These are phyloP conservation scores for Boehmeria nivea DNA, from an alignment of 306 rosid genomes.

Conservation along the genomic window DNA sequence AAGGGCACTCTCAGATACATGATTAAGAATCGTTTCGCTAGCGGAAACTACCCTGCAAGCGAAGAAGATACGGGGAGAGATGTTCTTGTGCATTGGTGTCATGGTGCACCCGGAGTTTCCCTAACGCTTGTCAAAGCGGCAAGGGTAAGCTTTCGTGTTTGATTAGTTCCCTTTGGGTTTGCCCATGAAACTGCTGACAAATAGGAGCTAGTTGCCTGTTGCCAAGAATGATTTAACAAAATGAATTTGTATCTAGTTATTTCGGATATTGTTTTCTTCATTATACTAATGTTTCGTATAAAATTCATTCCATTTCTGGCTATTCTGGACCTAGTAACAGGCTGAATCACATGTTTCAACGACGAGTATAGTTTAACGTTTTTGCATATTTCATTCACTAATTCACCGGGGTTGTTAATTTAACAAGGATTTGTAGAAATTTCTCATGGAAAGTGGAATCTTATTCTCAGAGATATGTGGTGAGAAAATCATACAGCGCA, in stretches of 20 bases:
- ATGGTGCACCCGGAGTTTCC: conserved; percentile 77
- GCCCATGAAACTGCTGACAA: conserved; percentile 6
- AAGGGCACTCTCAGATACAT: conserved; percentile 62
- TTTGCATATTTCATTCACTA: too few species aligned
- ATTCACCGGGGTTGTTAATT: too few species aligned
- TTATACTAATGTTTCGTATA: too few species aligned
- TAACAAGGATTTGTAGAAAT: too few species aligned
- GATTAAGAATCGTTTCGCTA: conserved; percentile 42
- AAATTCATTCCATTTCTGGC: too few species aligned
- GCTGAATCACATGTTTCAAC: too few species aligned
- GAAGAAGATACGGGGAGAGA: conserved; percentile 53
- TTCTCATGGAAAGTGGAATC: too few species aligned
- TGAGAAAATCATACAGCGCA: not conserved
- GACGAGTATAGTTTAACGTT: too few species aligned
- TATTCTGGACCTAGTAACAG: too few species aligned
- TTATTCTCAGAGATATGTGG: too few species aligned
- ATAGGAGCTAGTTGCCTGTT: conserved; percentile 3
- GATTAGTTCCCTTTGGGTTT: not conserved
- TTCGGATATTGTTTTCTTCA: too few species aligned
- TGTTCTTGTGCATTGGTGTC: conserved; percentile 78
- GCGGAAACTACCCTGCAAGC: conserved; percentile 62
- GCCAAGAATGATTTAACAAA: not conserved
- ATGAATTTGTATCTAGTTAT: not conserved
- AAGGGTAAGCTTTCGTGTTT: conserved; percentile 35
- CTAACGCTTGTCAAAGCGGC: conserved; percentile 79